These are phyloP conservation scores for Colletotrichum sansevieriae DNA, from an alignment of 2,329 filamentous ascomycete species.

Conservation along the genomic window DNA sequence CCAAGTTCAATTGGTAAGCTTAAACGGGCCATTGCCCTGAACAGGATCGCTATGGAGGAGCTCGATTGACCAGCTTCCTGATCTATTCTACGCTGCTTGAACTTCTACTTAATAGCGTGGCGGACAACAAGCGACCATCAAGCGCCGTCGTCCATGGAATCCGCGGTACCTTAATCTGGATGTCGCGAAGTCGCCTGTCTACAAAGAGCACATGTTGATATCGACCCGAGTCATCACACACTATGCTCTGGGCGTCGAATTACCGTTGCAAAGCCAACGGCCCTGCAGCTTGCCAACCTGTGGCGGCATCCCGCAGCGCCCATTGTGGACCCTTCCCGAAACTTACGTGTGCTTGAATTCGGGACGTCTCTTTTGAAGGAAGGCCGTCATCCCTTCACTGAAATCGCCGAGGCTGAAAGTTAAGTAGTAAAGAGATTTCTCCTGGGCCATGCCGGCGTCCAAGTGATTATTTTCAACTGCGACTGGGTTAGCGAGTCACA, in stretches of 20 bases:
- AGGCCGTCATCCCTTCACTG: slow-evolving; percentile 56
- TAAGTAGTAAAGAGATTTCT: slow-evolving; percentile 53
- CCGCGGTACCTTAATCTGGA: neutral
- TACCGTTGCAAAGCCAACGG: slow-evolving; percentile 7
- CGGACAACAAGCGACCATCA: neutral
- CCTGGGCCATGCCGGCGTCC: slow-evolving; percentile 53
- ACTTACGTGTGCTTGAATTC: slow-evolving; percentile 43
- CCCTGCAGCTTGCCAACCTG: slow-evolving; percentile 17
- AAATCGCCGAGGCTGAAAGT: slow-evolving; percentile 55
- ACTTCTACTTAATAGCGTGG: neutral
- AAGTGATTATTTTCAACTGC: slow-evolving; percentile 57
- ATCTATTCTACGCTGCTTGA: slow-evolving; percentile 6
- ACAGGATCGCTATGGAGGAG: neutral
- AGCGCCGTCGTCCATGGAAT: slow-evolving; percentile 6
- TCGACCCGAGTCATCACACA: slow-evolving; percentile 11
- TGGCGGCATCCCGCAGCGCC: neutral
- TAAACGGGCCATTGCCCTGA: slow-evolving; percentile 21
- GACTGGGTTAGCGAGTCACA: slow-evolving; percentile 43
- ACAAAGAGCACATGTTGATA: slow-evolving; percentile 3
- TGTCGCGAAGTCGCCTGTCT: neutral
- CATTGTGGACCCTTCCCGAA: slow-evolving; percentile 15
- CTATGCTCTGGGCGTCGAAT: slow-evolving; percentile 4
- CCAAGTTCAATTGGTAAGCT: slow-evolving; percentile 2
- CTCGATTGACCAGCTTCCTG: slow-evolving; percentile 7
- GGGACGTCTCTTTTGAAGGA: slow-evolving; percentile 54